phyloP scores from a whole-genome alignment of 805 yeast species.

The Yarrowia divulgata region DNA sequence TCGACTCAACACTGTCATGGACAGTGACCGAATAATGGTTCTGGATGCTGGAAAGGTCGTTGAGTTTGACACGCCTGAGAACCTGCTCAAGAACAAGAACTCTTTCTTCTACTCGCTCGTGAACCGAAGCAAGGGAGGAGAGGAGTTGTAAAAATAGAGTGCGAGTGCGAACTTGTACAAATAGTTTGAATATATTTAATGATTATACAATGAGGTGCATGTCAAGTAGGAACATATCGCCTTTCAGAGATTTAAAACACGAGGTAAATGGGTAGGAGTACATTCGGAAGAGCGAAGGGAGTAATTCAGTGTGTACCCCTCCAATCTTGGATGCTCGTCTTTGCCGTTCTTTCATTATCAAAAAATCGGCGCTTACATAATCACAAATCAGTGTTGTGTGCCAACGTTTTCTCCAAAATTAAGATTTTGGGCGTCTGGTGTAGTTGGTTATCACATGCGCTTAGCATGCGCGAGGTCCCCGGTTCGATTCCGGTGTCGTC shows the following conservation, averaged over 20 bases:
- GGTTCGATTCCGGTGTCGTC: slow-evolving; percentile 38
- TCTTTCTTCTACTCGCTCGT: slow-evolving; percentile 29
- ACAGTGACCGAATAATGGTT: slow-evolving; percentile 76
- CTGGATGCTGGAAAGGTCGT: slow-evolving; percentile 72
- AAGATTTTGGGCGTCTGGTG: slow-evolving; percentile 32
- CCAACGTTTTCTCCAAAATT: not conserved
- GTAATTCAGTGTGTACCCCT: too few species aligned
- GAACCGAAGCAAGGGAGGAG: slow-evolving; percentile 24
- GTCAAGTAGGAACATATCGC: too few species aligned
- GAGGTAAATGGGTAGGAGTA: too few species aligned
- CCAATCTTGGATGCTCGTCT: too few species aligned
- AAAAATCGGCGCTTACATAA: not conserved
- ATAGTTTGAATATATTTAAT: slow-evolving; percentile 1
- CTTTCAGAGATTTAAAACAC: too few species aligned
- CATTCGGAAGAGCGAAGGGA: too few species aligned
- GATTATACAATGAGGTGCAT: not conserved
- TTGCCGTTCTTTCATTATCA: too few species aligned
- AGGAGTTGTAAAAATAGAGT: slow-evolving; percentile 2
- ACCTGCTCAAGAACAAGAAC: slow-evolving; percentile 50
- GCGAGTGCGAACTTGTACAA: not conserved
- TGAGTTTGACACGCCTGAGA: slow-evolving; percentile 75
- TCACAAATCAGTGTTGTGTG: not conserved
- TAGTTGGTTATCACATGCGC: slow-evolving; percentile 38
- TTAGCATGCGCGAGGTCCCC: slow-evolving; percentile 39
- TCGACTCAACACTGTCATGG: slow-evolving; percentile 79